These are phyloP conservation scores for Starmerella bombicola DNA, from an alignment of 805 yeast genomes.

Conservation along the genomic window DNA sequence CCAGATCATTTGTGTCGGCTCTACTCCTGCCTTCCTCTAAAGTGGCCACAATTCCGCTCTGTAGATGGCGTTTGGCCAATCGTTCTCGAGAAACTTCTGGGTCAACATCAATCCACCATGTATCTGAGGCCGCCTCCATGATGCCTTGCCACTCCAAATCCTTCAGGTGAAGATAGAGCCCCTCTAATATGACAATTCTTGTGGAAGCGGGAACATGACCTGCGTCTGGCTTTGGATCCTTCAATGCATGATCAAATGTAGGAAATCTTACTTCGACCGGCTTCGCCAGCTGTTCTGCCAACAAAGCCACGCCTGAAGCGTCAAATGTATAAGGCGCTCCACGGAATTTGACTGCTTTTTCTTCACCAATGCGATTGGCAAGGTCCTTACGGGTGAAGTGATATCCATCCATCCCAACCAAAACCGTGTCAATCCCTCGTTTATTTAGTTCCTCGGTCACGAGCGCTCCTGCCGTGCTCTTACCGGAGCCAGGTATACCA, in stretches of 20 bases:
- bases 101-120: slow-evolving; percentile 39
- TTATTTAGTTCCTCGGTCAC: slow-evolving; percentile 36
- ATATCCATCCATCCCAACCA: slow-evolving; percentile 68
- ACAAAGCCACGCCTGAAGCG: slow-evolving; percentile 35
- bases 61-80: slow-evolving; percentile 51
- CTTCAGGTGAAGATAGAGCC: slow-evolving; percentile 53
- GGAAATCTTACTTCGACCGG: slow-evolving; percentile 34
- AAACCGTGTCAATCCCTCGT: slow-evolving; percentile 18
- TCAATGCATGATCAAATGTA: slow-evolving; percentile 55
- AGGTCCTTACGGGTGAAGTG: slow-evolving; percentile 46
- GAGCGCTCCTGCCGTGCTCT: slow-evolving; percentile 48
- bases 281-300: slow-evolving; percentile 27
- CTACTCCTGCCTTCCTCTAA: slow-evolving; percentile 29
- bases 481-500: slow-evolving; percentile 82
- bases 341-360: slow-evolving; percentile 47
- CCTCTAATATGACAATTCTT: slow-evolving; percentile 57
- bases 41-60: slow-evolving; percentile 29
- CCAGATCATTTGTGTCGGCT: slow-evolving; percentile 41
- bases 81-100: slow-evolving; percentile 39
- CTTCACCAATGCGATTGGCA: slow-evolving; percentile 41
- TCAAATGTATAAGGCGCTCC: slow-evolving; percentile 88
- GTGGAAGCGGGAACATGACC: slow-evolving; percentile 36
- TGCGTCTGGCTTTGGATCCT: slow-evolving; percentile 53
- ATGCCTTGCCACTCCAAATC: slow-evolving; percentile 50
- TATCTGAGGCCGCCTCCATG: slow-evolving; percentile 30